Evolutionary conservation across 2,329 filamentous ascomycete genomes (phyloP), one percentile per base, ranked within the genome.

Genomic region (Curvularia sp.): DNA sequence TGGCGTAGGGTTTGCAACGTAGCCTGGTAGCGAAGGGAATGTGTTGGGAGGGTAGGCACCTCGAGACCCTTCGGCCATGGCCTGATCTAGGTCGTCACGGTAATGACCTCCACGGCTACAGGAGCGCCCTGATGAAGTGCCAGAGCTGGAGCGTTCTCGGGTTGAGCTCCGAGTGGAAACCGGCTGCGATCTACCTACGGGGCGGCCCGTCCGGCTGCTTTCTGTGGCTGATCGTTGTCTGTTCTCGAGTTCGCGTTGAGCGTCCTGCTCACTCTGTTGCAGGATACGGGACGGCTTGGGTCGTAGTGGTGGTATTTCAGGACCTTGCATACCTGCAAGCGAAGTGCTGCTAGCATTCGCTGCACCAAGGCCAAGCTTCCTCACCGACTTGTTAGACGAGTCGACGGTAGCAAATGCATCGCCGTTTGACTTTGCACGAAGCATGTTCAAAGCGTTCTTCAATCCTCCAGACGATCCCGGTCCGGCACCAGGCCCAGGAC

Each of bases 341-440:
- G 76, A 77, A 15, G 75, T 69, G 47, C 66, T 79, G 61, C 73
- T 77, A 31, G 67, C 74, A 64, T 77, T 80, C 3, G 69, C 70
- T 7, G 72, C 73, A 8, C 83, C 82, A 13, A 89, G 75, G 3
- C 87, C 87, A 10, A 88, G 81, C 72, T 88, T 84, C 75, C 87
- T 89, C 73, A 85, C 83, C 0, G 84, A 79, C 70, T 88, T 90
- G 2, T 82, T 58, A 24, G 80, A 75, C 26, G 74, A 73, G 10
- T 85, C 82, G 18, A 78, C 80, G 48, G 81, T 84, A 26, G 83
- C 80, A 26, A 92, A 78, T 3, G 89, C 90, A 13, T 89, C 87
- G 20, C 84, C 82, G 71, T 90, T 93, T 3, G 87, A 84, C 76
- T 90, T 91, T 22, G 84, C 77, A 60, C 86, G 85, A 52, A 92